phyloP scores from a whole-genome alignment of 2,329 filamentous ascomycete genomes.

The Emergomyces orientalis region DNA sequence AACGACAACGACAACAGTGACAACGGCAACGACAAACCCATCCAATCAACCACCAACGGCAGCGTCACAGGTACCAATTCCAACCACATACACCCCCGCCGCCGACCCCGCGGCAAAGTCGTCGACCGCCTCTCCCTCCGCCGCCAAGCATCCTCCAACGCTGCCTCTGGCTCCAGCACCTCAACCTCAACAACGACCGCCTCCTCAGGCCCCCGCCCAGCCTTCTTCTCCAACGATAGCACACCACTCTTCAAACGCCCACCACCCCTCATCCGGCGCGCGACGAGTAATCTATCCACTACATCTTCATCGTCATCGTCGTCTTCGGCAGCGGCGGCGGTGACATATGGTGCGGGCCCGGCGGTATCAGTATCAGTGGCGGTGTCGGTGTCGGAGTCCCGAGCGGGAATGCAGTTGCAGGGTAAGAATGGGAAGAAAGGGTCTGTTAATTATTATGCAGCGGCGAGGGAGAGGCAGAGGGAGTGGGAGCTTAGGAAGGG shows the following conservation, averaged over 20 bases:
- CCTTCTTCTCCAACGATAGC: slow-evolving; percentile 26
- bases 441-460: slow-evolving; percentile 48
- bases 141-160: slow-evolving; percentile 38
- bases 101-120: slow-evolving; percentile 34
- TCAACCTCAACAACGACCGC: slow-evolving; percentile 33
- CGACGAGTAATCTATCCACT: slow-evolving; percentile 26
- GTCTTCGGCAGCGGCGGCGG: background rate
- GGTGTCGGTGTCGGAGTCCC: slow-evolving; percentile 15
- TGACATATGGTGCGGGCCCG: slow-evolving; percentile 12
- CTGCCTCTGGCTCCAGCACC: slow-evolving; percentile 26
- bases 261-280: slow-evolving; percentile 16
- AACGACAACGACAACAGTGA: slow-evolving; percentile 13
- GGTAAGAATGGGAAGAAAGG: slow-evolving; percentile 46
- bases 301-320: slow-evolving; percentile 16
- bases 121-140: slow-evolving; percentile 38
- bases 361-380: slow-evolving; percentile 17
- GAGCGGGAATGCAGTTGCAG: slow-evolving; percentile 12
- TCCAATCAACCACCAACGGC: slow-evolving; percentile 19
- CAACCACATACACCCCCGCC: slow-evolving; percentile 29
- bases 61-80: slow-evolving; percentile 15
- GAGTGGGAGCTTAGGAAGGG: slow-evolving; percentile 44
- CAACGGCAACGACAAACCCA: slow-evolving; percentile 20
- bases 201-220: slow-evolving; percentile 28
- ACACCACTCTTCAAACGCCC: slow-evolving; percentile 1
- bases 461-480: slow-evolving; percentile 50